phyloP scores from a whole-genome alignment of 805 yeast genomes.

The Zygoascus tannicola region DNA sequence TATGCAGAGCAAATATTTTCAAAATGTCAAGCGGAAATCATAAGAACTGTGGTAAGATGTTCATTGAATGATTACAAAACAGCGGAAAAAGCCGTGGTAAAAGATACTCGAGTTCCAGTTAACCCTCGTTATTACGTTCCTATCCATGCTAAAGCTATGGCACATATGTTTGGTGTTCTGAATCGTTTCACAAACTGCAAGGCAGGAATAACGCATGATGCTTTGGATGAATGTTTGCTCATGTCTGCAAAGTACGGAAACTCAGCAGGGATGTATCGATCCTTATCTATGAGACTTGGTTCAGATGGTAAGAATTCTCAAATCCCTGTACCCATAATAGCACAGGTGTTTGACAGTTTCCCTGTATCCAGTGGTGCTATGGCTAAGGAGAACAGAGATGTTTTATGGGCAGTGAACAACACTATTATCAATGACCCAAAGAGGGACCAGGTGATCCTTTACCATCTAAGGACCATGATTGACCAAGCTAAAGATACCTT shows the following conservation, averaged over 20 bases:
- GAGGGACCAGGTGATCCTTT: constrained; percentile 16
- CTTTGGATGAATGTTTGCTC: constrained; percentile 17
- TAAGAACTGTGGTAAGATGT: constrained; percentile 15
- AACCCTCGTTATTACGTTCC: constrained; percentile 10
- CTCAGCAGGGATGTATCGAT: constrained; percentile 19
- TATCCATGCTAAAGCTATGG: constrained; percentile 17
- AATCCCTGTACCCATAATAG: constrained; percentile 11
- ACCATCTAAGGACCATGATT: constrained; percentile 14
- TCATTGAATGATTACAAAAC: constrained; percentile 4
- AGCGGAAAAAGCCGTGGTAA: background rate
- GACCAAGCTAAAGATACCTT: constrained; percentile 5
- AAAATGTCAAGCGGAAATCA: constrained; percentile 20
- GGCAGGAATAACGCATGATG: constrained; percentile 15
- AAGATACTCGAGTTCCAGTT: background rate
- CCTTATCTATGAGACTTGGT: constrained; percentile 16
- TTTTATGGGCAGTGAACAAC: constrained; percentile 17
- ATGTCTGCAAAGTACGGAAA: constrained; percentile 21
- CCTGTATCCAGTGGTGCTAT: constrained; percentile 17
- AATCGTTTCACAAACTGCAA: constrained; percentile 15
- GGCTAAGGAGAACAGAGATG: constrained; percentile 11
- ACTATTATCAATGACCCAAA: constrained; percentile 12
- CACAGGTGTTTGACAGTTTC: constrained; percentile 19
- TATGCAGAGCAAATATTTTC: constrained; percentile 15
- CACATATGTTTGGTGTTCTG: constrained; percentile 21
- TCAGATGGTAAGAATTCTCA: background rate